Conservation (phyloP, 1,139 yeast species). For the Sugiyamaella grinbergsii region DNA sequence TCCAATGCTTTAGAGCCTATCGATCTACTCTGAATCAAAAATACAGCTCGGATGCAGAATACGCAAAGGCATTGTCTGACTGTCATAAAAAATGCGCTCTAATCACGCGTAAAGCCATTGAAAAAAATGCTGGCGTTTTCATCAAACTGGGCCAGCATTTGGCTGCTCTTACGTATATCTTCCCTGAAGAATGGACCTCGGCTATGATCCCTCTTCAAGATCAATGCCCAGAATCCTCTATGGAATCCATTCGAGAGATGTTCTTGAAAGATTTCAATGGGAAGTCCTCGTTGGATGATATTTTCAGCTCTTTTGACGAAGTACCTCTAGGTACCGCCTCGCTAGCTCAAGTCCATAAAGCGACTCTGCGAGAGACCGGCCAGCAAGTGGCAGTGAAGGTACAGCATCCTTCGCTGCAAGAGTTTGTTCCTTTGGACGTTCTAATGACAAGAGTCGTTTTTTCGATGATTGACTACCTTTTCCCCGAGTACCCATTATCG, state of each 20-base stretch:
- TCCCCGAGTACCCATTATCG: conserved; percentile 89
- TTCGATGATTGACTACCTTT: conserved; percentile 67
- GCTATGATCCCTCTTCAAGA: conserved; percentile 95
- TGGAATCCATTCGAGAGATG: conserved; percentile 68
- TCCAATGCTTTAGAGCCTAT: conserved; percentile 48
- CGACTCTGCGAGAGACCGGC: conserved; percentile 59
- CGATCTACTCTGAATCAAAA: conserved; percentile 54
- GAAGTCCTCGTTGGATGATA: conserved; percentile 53
- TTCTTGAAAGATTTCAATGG: conserved; percentile 66
- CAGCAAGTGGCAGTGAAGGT: conserved; percentile 88
- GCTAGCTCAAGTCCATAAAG: conserved; percentile 92
- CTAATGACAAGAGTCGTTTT: conserved; percentile 77
- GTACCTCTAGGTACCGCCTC: conserved; percentile 94
- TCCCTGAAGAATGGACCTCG: conserved; percentile 93
- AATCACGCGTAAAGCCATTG: conserved; percentile 76
- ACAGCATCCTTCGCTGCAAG: conserved; percentile 87
- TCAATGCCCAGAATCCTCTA: conserved; percentile 78
- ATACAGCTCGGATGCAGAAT: conserved; percentile 53
- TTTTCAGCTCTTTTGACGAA: conserved; percentile 67
- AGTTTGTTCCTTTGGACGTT: conserved; percentile 89
- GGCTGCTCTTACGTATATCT: conserved; percentile 83
- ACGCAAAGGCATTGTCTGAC: conserved; percentile 55
- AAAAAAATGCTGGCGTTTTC: conserved; percentile 86
- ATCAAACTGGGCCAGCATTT: conserved; percentile 95
- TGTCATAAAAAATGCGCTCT: conserved; percentile 78